Evolutionary conservation across 2,329 filamentous ascomycete species (phyloP).

Genomic region (Cladophialophora psammophila): DNA sequence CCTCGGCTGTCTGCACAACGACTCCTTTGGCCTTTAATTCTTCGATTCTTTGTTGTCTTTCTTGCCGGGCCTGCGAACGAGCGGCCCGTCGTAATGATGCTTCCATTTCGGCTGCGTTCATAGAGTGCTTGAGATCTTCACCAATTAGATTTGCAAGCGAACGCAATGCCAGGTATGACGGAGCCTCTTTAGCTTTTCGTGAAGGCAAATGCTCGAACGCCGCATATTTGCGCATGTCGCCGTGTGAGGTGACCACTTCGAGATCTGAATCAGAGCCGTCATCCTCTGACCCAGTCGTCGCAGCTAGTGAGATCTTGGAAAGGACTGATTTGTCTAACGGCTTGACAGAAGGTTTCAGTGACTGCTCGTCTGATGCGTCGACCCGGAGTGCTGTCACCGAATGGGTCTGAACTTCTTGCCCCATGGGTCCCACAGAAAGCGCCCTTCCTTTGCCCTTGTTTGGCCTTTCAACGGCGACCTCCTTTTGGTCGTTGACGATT

Average conservation of each 20-base stretch:
- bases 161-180: conserved; percentile 72
- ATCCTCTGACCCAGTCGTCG: neutral
- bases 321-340: conserved; percentile 16
- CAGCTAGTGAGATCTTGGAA: neutral
- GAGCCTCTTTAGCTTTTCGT: conserved; percentile 68
- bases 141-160: conserved; percentile 76
- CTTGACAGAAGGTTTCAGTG: conserved; percentile 19
- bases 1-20: conserved; percentile 81
- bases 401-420: conserved; percentile 1
- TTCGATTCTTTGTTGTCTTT: conserved; percentile 78
- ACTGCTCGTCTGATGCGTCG: neutral
- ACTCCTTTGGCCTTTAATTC: conserved; percentile 81
- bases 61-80: conserved; percentile 77
- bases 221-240: conserved; percentile 54
- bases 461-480: conserved; percentile 3
- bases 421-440: conserved; percentile 31
- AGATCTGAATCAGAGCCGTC: conserved; percentile 61
- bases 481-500: conserved; percentile 36
- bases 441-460: conserved; percentile 71
- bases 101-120: conserved; percentile 75
- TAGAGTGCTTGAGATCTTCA: conserved; percentile 57
- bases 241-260: conserved; percentile 63
- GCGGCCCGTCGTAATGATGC: conserved; percentile 73
- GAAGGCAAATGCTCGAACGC: conserved; percentile 74
- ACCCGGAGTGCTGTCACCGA: neutral